Percentiles rank a stretch among this genome's conserved stretches.
Conservation (phyloP, 768 basidiomycete genomes). For the Hemileccinum impolitum region DNA sequence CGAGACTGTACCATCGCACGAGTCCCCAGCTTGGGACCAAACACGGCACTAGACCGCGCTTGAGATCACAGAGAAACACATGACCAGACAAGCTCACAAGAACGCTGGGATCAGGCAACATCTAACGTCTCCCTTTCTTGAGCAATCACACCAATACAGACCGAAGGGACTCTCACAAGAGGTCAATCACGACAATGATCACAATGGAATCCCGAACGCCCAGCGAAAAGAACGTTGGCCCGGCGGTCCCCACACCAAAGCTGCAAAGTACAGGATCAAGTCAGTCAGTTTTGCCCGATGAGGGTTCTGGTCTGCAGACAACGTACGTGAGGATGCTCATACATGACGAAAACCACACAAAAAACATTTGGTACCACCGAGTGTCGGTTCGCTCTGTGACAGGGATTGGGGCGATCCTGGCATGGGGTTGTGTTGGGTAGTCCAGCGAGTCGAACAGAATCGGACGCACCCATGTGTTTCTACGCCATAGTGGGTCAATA, state of each 20-base stretch:
- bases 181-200: constrained; percentile 42
- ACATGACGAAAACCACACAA: constrained; percentile 49
- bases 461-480: constrained; percentile 40
- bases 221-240: constrained; percentile 48
- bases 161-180: constrained; percentile 33
- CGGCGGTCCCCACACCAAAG: constrained; percentile 47
- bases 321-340: constrained; percentile 43
- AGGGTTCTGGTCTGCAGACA: background rate
- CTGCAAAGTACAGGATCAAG: constrained; percentile 20
- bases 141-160: background rate
- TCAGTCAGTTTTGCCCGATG: background rate
- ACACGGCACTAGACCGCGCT: constrained; percentile 38
- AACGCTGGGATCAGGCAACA: constrained; percentile 35
- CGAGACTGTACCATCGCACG: constrained; percentile 58
- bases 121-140: constrained; percentile 16
- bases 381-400: constrained; percentile 36
- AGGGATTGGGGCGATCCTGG: constrained; percentile 40
- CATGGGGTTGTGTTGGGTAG: background rate
- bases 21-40: constrained; percentile 53
- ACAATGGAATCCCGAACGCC: constrained; percentile 41
- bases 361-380: constrained; percentile 45
- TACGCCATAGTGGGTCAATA: constrained; percentile 35
- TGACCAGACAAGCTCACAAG: constrained; percentile 29
- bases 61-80: background rate
- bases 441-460: background rate